A percentile compares a stretch with the other conserved stretches of the same genome.
phyloP scores from a whole-genome alignment of 129 eudicot genomes.

The sunflower (Helianthus annuus) region HanXRQr2.0-SUNRISE NC_035441.2:136625955-136626454 shows the following conservation, averaged over 20 bases:
- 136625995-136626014: constrained; percentile 59
- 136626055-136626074: constrained; percentile 37
- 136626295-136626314: constrained; percentile 38
- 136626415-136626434: constrained; percentile 35
- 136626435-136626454: constrained; percentile 38
- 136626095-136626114: constrained; percentile 38
- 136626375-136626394: constrained; percentile 40
- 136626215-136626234: constrained; percentile 34
- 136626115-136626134: constrained; percentile 35
- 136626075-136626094: constrained; percentile 40
- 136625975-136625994: constrained; percentile 80
- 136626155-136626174: constrained; percentile 45
- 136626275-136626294: constrained; percentile 40
- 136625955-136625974: constrained; percentile 40
- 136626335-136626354: constrained; percentile 28
- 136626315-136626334: constrained; percentile 35
- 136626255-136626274: constrained; percentile 37
- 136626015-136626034: constrained; percentile 69
- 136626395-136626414: constrained; percentile 37
- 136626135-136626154: constrained; percentile 39
- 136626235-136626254: constrained; percentile 30
- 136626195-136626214: constrained; percentile 35
- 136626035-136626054: constrained; percentile 71
- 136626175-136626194: constrained; percentile 32
- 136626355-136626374: constrained; percentile 31